Evolutionary conservation across 257 asterid species (phyloP), one percentile per base, ranked within the genome.

Genomic region (Henckelia pumila): DNA sequence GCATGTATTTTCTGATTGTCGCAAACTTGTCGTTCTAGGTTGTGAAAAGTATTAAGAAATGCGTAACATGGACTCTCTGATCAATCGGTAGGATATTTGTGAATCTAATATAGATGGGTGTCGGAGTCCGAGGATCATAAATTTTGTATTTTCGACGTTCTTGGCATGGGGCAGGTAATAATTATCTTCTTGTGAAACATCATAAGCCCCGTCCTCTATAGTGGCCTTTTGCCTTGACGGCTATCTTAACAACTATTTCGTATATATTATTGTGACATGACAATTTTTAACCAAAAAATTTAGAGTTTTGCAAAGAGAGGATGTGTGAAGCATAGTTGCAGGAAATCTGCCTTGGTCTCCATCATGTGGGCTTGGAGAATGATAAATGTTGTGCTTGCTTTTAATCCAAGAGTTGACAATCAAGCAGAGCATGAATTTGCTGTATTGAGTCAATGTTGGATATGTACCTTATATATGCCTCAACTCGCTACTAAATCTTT

Each of bases 1-100:
- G 92, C 69, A 64, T 93, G 97, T 92, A 88, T 47, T 83, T 84
- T 83, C 89, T 86, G 94, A 82, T 85, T 86, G 88, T 80, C 86
- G 78, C 21, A 75, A 85, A 80, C 86, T 79, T 80, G 83, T 80
- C 82, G 82, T 84, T 80, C 77, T 73, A 73, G 77, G 83, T 88
- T 87, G 92, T 86, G 90, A 80, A 87, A 84, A 84, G 86, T 82
- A 75, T 78, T 78, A 78, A 64, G 72, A 62, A 47, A n/a, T 50
- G 58, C 72, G 63, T 66, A 56, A 66, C 60, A 14, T 29, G 71
- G 68, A 57, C 68, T 64, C 25, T 40, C 55, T 47, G 55, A 17
- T 47, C 21, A 1, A 5, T 17, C 20, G 4, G 4, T 1, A 17
- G 55, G 55, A 47, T 47, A 47, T 47, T 47, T 47, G 0, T 17